Conservation (phyloP, 1,284 basidiomycete genomes). For the Cutaneotrichosporon cavernicola region DNA sequence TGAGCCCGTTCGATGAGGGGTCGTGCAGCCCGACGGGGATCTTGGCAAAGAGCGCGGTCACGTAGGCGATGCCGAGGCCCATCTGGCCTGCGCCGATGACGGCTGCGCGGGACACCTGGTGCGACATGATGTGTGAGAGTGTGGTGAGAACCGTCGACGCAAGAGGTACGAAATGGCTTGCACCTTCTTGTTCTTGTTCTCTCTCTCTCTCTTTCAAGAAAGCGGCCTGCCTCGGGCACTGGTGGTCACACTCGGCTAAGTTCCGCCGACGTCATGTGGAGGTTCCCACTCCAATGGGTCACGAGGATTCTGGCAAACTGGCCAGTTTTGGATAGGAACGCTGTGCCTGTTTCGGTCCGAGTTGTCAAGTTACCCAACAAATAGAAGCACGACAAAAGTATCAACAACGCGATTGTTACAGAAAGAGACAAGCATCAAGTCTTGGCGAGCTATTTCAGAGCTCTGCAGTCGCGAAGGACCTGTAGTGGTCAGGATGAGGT, state of each 20-base stretch:
- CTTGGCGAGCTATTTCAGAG: not conserved
- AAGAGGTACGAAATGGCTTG: not conserved
- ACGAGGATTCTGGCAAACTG: not conserved
- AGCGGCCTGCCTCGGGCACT: not conserved
- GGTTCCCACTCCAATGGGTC: conserved; percentile 1
- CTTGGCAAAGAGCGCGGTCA: conserved; percentile 45
- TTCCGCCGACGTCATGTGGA: conserved; percentile 13
- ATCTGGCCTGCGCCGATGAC: conserved; percentile 52
- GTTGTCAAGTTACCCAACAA: not conserved
- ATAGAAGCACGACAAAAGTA: no score
- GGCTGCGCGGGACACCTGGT: conserved; percentile 37
- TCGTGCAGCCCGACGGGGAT: conserved; percentile 44
- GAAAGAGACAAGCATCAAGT: not conserved
- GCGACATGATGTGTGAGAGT: conserved; percentile 11
- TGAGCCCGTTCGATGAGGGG: conserved; percentile 41
- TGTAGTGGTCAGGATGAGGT: no score
- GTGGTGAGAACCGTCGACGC: not conserved
- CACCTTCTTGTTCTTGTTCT: no score
- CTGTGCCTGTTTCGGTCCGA: not conserved
- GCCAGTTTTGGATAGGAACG: not conserved
- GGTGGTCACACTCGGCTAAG: conserved; percentile 4
- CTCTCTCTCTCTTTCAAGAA: not conserved
- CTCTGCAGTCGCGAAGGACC: no score
- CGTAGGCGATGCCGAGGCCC: conserved; percentile 51
- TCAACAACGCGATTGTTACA: no score